A percentile compares a stretch with the other conserved stretches of the same genome.
Conservation (phyloP, 768 basidiomycete species). For the Rhizopogon vulgaris region DNA sequence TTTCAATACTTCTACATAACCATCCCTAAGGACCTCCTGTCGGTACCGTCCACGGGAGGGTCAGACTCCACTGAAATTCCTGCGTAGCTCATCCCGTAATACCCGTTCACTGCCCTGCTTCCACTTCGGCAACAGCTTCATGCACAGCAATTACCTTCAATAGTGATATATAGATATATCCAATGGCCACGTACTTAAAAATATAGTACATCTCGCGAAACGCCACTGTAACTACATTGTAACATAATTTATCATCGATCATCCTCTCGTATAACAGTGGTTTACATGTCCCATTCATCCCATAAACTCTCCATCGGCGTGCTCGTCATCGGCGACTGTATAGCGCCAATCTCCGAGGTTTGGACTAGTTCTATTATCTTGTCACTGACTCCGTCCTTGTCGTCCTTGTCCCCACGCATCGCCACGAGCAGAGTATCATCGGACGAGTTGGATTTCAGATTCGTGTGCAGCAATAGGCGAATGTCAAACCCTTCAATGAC, state of each 20-base stretch:
- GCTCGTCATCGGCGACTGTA: conserved; percentile 25
- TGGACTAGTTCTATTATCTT: conserved; percentile 63
- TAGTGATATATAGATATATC: background rate
- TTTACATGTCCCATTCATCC: conserved; percentile 74
- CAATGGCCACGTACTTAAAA: background rate
- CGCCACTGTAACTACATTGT: conserved; percentile 1
- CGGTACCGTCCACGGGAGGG: background rate
- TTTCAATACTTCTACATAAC: background rate
- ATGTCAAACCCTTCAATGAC: conserved; percentile 74
- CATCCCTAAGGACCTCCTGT: background rate
- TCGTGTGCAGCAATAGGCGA: conserved; percentile 48
- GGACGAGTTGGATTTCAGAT: conserved; percentile 8
- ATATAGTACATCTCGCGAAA: conserved; percentile 7
- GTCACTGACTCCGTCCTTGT: conserved; percentile 52
- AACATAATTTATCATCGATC: conserved; percentile 11
- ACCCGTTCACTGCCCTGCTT: too few species aligned
- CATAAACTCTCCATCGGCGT: conserved; percentile 32
- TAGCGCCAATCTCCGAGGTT: conserved; percentile 50
- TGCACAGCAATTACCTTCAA: background rate
- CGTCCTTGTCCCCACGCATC: conserved; percentile 56
- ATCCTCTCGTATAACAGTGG: background rate
- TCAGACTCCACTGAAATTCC: background rate
- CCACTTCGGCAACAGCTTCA: too few species aligned
- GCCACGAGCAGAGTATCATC: conserved; percentile 54
- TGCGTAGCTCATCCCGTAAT: background rate